Base-by-base conservation (phyloP, 2,329 filamentous ascomycete genomes). In the Aspergillus fischeri region DNA sequence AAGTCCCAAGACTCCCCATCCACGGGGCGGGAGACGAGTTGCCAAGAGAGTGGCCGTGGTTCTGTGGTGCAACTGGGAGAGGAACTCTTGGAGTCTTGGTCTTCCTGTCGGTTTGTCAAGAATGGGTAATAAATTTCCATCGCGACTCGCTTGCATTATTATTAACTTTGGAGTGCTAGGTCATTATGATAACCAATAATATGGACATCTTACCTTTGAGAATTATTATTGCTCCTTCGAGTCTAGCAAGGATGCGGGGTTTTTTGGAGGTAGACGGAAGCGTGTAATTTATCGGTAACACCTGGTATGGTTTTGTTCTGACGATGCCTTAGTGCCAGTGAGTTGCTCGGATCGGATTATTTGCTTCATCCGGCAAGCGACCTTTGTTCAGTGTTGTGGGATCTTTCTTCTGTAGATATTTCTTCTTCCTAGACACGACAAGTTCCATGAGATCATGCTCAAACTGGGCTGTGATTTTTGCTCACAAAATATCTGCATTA, bases 21-120 rank as follows among this genome's bases (percentile, higher is more conserved):
- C 53, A 52, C 54, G 49, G 54, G 41, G 54, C 54, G 54, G 54
- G 54, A 55, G 44, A 47, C n/a, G 38, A 32, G 35, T 24, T 32
- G 54, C 54, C 53, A 55, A 55, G 53, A 55, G 38, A 44, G 53
- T 24, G 21, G 4, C 44, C 21, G 11, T 47, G 21, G 24, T 47
- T 47, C 21, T 47, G n/a, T 20, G 10, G 10, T 47, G 20, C 44
- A 24, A 47, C 20, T 45, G 42, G 21, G 20, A 24, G 21, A 24
- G 21, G 24, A 38, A 38, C 3, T 38, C 32, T 38, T 38, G 32
- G 32, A 27, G 21, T 17, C 44, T 47, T 47, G 44, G 44, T 47
- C 44, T 47, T 27, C 24, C 25, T 24, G 11, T 47, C 24, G 41
- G n/a, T 44, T 24, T 45, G n/a, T 24, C 42, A 24, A 24, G 42